Evolutionary conservation across 2,329 filamentous ascomycete genomes (phyloP).

Genomic region (Trichophyton schoenleinii): DNA sequence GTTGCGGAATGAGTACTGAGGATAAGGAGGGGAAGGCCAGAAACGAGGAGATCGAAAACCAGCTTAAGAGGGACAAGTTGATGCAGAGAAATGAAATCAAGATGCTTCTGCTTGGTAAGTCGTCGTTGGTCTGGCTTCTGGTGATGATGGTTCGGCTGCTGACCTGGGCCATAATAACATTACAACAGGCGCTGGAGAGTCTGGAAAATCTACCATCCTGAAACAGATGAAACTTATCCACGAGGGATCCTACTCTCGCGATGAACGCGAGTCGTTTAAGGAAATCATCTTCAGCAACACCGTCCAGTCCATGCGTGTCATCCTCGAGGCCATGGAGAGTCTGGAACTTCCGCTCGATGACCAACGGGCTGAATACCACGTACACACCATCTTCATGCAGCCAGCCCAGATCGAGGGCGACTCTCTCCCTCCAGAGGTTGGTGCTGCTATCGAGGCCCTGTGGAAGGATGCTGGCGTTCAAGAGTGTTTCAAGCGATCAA

Average conservation of each 20-base stretch:
- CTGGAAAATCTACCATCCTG: constrained; percentile 84
- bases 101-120: constrained; percentile 93
- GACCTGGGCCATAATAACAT: constrained; percentile 5
- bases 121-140: background rate
- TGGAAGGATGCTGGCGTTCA: constrained; percentile 91
- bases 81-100: constrained; percentile 99
- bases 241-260: constrained; percentile 95
- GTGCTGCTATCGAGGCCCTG: constrained; percentile 78
- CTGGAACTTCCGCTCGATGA: constrained; percentile 74
- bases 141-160: background rate
- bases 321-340: constrained; percentile 56
- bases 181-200: constrained; percentile 80
- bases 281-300: constrained; percentile 63
- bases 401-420: constrained; percentile 93
- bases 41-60: constrained; percentile 99
- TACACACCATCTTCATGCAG: constrained; percentile 98
- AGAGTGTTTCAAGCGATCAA: constrained; percentile 87
- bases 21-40: constrained; percentile 99
- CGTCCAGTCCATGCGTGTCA: constrained; percentile 58
- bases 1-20: constrained; percentile 99
- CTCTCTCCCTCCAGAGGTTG: constrained; percentile 84
- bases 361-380: constrained; percentile 87
- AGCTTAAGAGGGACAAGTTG: constrained; percentile 97
- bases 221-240: constrained; percentile 99
- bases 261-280: constrained; percentile 60